A percentile compares a stretch with the other conserved stretches of the same genome.
These are phyloP conservation scores for Clathrus columnatus DNA, from an alignment of 768 basidiomycete genomes.

Conservation along the genomic window DNA sequence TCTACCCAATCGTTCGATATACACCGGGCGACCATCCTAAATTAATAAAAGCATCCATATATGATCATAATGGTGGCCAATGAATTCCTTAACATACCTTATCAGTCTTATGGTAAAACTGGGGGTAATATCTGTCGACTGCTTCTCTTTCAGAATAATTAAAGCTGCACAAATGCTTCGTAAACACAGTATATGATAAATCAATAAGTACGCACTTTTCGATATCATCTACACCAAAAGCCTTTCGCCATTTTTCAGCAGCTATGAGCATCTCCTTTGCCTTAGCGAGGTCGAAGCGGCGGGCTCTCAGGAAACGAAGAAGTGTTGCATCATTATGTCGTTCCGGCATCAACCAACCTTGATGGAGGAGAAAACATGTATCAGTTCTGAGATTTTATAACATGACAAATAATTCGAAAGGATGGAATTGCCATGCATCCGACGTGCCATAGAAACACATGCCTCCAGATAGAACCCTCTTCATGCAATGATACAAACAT, in stretches of 20 bases:
- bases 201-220: constrained; percentile 38
- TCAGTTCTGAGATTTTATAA: neutral
- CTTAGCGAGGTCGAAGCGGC: constrained; percentile 80
- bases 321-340: constrained; percentile 66
- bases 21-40: constrained; percentile 91
- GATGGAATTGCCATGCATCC: too few species aligned
- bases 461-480: too few species aligned
- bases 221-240: constrained; percentile 73
- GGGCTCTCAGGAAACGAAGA: constrained; percentile 81
- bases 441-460: too few species aligned
- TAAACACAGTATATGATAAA: constrained; percentile 8
- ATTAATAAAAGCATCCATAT: neutral
- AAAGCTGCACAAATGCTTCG: constrained; percentile 42
- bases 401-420: too few species aligned
- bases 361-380: neutral
- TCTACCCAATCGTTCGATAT: constrained; percentile 87
- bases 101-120: constrained; percentile 94
- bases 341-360: constrained; percentile 41
- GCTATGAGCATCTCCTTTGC: constrained; percentile 78
- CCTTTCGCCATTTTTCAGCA: constrained; percentile 84
- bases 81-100: constrained; percentile 44
- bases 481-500: too few species aligned
- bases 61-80: neutral
- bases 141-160: constrained; percentile 73
- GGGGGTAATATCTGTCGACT: constrained; percentile 91